phyloP scores from a whole-genome alignment of 1,284 basidiomycete genomes.

The Volvariella volvacea region DNA sequence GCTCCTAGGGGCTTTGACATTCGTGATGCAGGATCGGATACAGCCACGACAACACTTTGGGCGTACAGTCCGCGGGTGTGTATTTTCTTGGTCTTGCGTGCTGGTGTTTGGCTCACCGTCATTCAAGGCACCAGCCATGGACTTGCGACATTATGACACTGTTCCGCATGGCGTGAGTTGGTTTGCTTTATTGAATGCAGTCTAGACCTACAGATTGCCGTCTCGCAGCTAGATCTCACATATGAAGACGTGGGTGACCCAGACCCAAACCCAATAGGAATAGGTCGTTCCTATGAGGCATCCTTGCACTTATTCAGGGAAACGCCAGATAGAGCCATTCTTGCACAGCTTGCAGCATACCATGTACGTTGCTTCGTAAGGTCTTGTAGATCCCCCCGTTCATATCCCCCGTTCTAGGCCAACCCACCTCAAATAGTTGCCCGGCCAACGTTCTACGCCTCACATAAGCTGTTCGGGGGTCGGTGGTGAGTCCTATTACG shows the following conservation, averaged over 20 bases:
- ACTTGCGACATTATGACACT: constrained; percentile 36
- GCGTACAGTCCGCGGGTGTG: constrained; percentile 31
- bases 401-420: constrained; percentile 16
- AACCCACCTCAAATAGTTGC: constrained; percentile 28
- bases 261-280: constrained; percentile 30
- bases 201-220: constrained; percentile 1
- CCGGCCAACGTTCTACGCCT: constrained; percentile 28
- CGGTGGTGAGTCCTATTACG: constrained; percentile 20
- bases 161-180: constrained; percentile 29
- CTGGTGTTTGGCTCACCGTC: neutral
- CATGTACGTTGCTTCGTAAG: constrained; percentile 16
- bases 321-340: constrained; percentile 24
- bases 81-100: neutral
- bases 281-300: constrained; percentile 33
- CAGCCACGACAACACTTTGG: constrained; percentile 30
- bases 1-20: constrained; percentile 32
- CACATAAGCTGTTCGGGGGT: constrained; percentile 31
- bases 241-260: constrained; percentile 39
- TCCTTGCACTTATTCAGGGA: constrained; percentile 26
- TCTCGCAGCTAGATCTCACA: constrained; percentile 27
- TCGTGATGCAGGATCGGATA: constrained; percentile 24
- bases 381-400: neutral
- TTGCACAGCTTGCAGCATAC: constrained; percentile 24
- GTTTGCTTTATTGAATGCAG: neutral
- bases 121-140: constrained; percentile 28